phyloP scores from a whole-genome alignment of 2,329 filamentous ascomycete genomes.

The Aureobasidium sp. region DNA sequence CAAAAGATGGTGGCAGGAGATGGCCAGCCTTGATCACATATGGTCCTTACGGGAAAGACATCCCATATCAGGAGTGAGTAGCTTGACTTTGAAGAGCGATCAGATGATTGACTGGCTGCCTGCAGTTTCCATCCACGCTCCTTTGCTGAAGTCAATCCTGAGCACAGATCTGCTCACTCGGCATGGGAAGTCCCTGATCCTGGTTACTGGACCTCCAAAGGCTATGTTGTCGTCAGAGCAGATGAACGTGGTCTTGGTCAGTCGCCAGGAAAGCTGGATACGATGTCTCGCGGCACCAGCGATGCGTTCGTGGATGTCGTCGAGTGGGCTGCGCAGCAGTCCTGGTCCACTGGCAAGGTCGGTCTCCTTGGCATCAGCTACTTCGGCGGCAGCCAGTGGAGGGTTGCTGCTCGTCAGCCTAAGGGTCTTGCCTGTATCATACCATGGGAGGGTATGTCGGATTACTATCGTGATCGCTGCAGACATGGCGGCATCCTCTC shows the following conservation, averaged over 20 bases:
- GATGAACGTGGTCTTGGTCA: slow-evolving; percentile 48
- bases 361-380: slow-evolving; percentile 45
- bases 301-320: slow-evolving; percentile 21
- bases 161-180: slow-evolving; percentile 35
- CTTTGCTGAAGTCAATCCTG: slow-evolving; percentile 28
- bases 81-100: no score
- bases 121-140: no score
- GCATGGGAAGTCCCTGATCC: slow-evolving; percentile 41
- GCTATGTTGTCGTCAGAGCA: slow-evolving; percentile 31
- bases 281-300: slow-evolving; percentile 46
- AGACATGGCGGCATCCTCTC: slow-evolving; percentile 34
- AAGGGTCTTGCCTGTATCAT: slow-evolving; percentile 46
- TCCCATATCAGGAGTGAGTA: neutral
- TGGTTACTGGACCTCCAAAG: slow-evolving; percentile 28
- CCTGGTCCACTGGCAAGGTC: slow-evolving; percentile 22
- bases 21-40: slow-evolving; percentile 4
- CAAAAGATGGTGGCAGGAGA: slow-evolving; percentile 26
- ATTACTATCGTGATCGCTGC: slow-evolving; percentile 44
- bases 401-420: slow-evolving; percentile 45
- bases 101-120: no score
- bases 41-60: slow-evolving; percentile 7
- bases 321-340: slow-evolving; percentile 19
- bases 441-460: slow-evolving; percentile 51
- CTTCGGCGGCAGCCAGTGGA: slow-evolving; percentile 49
- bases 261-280: slow-evolving; percentile 46